Base-by-base conservation (phyloP, 768 basidiomycete genomes). In the Lentinula lateritia region DNA sequence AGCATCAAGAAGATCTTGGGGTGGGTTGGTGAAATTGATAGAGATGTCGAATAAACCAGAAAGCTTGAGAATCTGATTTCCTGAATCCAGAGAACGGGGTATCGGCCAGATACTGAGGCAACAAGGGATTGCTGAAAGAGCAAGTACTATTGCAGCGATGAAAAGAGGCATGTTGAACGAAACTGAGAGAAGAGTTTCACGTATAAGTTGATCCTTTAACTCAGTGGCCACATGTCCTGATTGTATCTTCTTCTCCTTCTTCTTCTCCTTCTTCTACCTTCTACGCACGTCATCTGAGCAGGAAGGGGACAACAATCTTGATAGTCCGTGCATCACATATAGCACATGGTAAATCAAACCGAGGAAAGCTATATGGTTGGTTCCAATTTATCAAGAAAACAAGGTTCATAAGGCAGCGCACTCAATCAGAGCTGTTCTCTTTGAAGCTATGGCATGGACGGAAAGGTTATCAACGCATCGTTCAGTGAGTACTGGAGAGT, bases 1-100 rank as follows among this genome's bases (percentile, higher is more conserved):
- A 45, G 89, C 89, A n/a, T 79, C 80, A 20, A 76, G 61, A 48
- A 91, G 76, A 70, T 91, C 89, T 18, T 71, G 64, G 0, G 88
- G 86, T 0, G 82, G 71, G 50, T 75, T 70, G 23, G 70, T 62
- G 39, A 84, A 67, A n/a, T 72, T 64, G 63, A 83, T 61, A 8
- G 73, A 67, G 69, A 90, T 86, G 61, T 72, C 68, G 68, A 91
- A 90, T 34, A 67, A 60, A 0, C 76, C 65, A 0, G 83, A 74
- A 52, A 90, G 80, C 42, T 77, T 76, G 20, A 83, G 64, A 39
- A 82, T 69, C 13, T 73, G 69, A 0, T 72, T 70, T 5, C 82
- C 81, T 1, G 78, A 79, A 38, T 78, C 69, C 5, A 81, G 69
- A 5, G 77, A 76, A 9, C 72, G 71, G 1, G 84, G 84, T 54